Conservation (phyloP, 1,284 basidiomycete species). For the Bondarzewia mesenterica region DNA sequence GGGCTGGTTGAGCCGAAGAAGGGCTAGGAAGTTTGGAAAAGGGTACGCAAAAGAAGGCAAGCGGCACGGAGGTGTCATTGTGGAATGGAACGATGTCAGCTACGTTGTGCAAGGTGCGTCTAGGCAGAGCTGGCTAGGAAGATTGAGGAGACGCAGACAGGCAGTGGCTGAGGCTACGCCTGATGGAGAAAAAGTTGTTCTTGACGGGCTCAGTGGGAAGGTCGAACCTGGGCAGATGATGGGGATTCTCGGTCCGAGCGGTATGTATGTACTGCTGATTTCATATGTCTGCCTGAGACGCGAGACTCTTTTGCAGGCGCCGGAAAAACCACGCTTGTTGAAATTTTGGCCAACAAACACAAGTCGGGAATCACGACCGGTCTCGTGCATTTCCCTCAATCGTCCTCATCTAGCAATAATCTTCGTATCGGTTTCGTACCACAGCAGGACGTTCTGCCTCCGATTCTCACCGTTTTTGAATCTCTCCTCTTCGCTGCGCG, state of each 20-base stretch:
- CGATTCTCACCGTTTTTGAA: slow-evolving; percentile 77
- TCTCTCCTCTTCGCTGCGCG: slow-evolving; percentile 79
- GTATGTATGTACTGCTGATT: slow-evolving; percentile 25
- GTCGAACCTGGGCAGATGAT: slow-evolving; percentile 76
- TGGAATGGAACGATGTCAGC: slow-evolving; percentile 65
- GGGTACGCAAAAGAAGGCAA: slow-evolving; percentile 26
- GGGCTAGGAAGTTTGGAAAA: slow-evolving; percentile 42
- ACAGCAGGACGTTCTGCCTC: slow-evolving; percentile 76
- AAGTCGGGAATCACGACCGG: slow-evolving; percentile 71
- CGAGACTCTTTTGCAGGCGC: slow-evolving; percentile 54
- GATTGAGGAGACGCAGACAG: background rate
- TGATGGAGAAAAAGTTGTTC: slow-evolving; percentile 54
- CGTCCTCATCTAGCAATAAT: slow-evolving; percentile 14
- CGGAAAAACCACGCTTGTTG: slow-evolving; percentile 80
- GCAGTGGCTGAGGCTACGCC: slow-evolving; percentile 17
- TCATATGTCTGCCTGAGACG: background rate
- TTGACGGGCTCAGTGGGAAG: slow-evolving; percentile 61
- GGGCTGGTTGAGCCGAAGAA: slow-evolving; percentile 54
- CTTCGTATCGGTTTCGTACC: slow-evolving; percentile 77
- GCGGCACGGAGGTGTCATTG: slow-evolving; percentile 37
- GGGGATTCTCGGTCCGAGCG: slow-evolving; percentile 83
- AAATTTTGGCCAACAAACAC: slow-evolving; percentile 70
- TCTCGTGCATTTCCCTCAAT: slow-evolving; percentile 46
- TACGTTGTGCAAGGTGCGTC: slow-evolving; percentile 42
- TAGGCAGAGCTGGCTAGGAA: background rate